Base-by-base conservation (phyloP, 1,284 basidiomycete species). In the Cryptococcus neoformans region DNA sequence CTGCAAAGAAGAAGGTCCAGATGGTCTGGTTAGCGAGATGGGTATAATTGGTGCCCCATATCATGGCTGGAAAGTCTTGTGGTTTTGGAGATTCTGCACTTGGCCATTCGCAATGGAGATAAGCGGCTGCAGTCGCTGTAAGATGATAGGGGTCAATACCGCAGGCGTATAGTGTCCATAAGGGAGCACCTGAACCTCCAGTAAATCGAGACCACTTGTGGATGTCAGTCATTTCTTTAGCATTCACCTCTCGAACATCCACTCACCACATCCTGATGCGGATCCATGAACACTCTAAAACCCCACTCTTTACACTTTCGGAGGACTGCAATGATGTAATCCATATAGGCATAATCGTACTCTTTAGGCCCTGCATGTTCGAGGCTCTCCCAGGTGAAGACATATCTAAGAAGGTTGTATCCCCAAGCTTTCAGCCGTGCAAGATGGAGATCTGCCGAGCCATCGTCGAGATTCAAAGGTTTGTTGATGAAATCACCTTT, bases 11-110 rank as follows among this genome's bases (percentile, higher is more conserved):
- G 56, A 99, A 83, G 2, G 93, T 92, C 80, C 92, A 96, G 54
- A 98, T 73, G 4, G 93, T 96, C 71, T 93, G 92, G 11, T 85
- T 86, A 42, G 88, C 85, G 14, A 97, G 84, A 10, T 90, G 89
- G 49, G 88, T 87, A 70, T 98, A 97, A 74, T 98, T 98, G 21
- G 95, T 97, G 12, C 88, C 87, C 95, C 95, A 98, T 62, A 94
- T 85, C 95, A 99, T 99, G 51, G 87, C 85, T 2, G 95, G 93
- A 59, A 92, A 83, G 0, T 83, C 75, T 6, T 83, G 80, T 0
- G 95, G 92, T 61, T 89, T 82, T 2, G 90, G 83, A 0, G 78
- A 70, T 35, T 65, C 62, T 12, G 60, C 60, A 2, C 80, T 71
- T 0, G 92, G 88, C 78, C 91, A 97, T 79, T 98, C 93, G 74